Evolutionary conservation across 306 rosid genomes (phyloP).

Genomic region (Sicyos edulis): DNA sequence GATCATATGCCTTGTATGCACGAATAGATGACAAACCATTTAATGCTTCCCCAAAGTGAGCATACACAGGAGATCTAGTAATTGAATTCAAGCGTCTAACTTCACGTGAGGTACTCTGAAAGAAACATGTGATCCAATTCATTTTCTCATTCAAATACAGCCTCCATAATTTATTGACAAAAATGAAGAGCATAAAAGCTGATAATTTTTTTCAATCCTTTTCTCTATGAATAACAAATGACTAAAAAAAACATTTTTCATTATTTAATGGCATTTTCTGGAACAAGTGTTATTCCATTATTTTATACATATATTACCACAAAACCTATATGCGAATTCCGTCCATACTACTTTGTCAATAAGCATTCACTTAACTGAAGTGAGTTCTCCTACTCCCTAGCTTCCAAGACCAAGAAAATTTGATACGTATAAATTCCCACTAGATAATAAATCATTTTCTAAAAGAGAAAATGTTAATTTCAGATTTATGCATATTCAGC

Average conservation of each 20-base stretch:
- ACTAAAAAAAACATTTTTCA: background rate
- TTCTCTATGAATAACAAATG: background rate
- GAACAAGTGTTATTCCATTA: background rate
- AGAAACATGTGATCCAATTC: background rate
- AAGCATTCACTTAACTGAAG: background rate
- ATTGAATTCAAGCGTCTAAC: conserved; percentile 82
- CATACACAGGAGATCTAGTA: conserved; percentile 83
- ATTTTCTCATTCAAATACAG: background rate
- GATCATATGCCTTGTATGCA: conserved; percentile 70
- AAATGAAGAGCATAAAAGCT: background rate
- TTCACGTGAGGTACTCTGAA: conserved; percentile 76
- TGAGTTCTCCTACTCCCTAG: background rate
- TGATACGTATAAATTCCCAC: background rate
- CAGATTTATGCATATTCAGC: background rate
- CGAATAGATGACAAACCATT: conserved; percentile 76
- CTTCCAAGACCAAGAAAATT: background rate
- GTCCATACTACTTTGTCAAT: background rate
- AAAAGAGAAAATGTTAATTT: background rate
- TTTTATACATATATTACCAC: conserved; percentile 1
- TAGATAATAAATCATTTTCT: background rate
- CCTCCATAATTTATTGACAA: background rate
- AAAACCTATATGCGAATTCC: background rate
- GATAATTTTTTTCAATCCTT: background rate
- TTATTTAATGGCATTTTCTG: background rate
- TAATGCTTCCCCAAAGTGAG: conserved; percentile 87